Evolutionary conservation across 177 flowering plant genomes (phyloP).

Genomic region (Vitis hybrid): DNA sequence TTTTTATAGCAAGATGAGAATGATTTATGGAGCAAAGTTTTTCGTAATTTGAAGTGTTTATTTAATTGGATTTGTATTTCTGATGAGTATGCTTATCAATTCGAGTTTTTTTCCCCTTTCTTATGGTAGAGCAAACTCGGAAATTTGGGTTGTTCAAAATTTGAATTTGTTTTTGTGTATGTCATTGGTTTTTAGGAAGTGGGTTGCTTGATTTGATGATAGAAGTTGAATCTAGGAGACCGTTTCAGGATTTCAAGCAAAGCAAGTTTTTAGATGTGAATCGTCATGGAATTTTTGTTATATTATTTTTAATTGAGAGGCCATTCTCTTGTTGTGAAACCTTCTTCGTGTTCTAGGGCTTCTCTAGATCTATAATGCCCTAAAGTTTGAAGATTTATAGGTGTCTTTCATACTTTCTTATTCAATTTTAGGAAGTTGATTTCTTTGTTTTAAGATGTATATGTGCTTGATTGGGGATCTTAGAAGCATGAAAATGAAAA

Average conservation of each 20-base stretch:
- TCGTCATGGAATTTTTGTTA: conserved; percentile 10
- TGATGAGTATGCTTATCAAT: not conserved
- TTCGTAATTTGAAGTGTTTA: not conserved
- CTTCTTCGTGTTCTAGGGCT: not conserved
- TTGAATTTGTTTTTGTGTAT: conserved; percentile 9
- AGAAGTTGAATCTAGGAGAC: conserved; percentile 9
- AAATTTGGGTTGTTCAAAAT: conserved; percentile 4
- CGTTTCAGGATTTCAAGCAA: conserved; percentile 15
- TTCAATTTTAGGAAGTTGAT: conserved; percentile 1
- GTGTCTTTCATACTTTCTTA: not conserved
- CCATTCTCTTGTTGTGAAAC: not conserved
- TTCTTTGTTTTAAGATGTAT: not conserved
- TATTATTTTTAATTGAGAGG: conserved; percentile 12
- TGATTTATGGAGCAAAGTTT: not conserved
- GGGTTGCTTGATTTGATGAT: conserved; percentile 13
- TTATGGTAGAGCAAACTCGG: not conserved
- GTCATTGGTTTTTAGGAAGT: conserved; percentile 5
- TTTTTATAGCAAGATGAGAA: not conserved
- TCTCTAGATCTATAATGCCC: conserved; percentile 27
- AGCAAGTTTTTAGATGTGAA: conserved; percentile 46
- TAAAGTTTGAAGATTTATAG: not conserved
- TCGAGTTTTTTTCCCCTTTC: not conserved
- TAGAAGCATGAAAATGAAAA: not conserved
- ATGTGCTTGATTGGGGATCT: not conserved
- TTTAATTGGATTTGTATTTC: conserved; percentile 8